A percentile compares a stretch with the other conserved stretches of the same genome.
Evolutionary conservation across 257 asterid species (phyloP).

Genomic region (Nemophila menziesii): DNA sequence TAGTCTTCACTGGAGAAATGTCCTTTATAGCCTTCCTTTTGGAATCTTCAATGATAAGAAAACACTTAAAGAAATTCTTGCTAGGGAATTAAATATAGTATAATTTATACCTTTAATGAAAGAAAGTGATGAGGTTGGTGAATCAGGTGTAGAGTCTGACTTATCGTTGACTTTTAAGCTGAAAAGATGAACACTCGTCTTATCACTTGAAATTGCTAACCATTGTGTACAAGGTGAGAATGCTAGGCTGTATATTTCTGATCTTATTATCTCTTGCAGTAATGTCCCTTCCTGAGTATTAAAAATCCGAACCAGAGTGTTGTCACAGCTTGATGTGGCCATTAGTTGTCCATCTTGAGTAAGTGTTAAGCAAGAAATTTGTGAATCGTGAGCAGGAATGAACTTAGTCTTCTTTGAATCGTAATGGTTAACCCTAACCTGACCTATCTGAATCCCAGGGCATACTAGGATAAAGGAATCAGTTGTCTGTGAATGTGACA

Average conservation of each 20-base stretch:
- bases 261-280: slow-evolving; percentile 92
- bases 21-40: too few species aligned
- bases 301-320: slow-evolving; percentile 68
- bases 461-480: slow-evolving; percentile 71
- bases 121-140: slow-evolving; percentile 59
- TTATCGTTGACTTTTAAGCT: slow-evolving; percentile 59
- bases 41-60: too few species aligned
- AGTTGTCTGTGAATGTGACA: slow-evolving; percentile 71
- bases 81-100: too few species aligned
- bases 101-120: slow-evolving; percentile 73
- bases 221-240: slow-evolving; percentile 79
- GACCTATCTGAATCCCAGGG: slow-evolving; percentile 85
- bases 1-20: too few species aligned
- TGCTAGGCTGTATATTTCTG: slow-evolving; percentile 78
- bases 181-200: slow-evolving; percentile 91
- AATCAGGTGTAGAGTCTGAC: slow-evolving; percentile 33
- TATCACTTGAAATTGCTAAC: slow-evolving; percentile 92
- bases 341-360: slow-evolving; percentile 73
- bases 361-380: slow-evolving; percentile 63
- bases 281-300: slow-evolving; percentile 68
- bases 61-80: too few species aligned
- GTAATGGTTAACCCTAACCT: slow-evolving; percentile 82
- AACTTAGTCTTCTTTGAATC: slow-evolving; percentile 64
- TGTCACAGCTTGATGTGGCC: slow-evolving; percentile 84
- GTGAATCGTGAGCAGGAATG: slow-evolving; percentile 71